Conservation (phyloP, 106 monocot genomes). For the Acanthochlamys bracteata region DNA sequence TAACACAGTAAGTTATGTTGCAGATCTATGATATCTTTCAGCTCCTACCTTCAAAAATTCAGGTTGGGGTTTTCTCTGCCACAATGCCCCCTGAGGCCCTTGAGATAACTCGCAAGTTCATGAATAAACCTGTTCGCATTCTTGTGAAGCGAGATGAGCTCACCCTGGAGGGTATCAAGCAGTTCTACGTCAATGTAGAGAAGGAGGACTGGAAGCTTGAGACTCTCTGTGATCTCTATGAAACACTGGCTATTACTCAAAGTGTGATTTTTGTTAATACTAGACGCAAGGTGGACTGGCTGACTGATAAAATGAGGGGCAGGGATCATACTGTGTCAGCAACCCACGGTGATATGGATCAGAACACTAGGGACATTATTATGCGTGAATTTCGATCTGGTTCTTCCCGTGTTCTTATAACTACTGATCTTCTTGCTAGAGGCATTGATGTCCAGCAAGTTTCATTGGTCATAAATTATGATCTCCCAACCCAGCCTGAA, state of each 20-base stretch:
- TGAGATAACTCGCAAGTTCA: constrained; percentile 30
- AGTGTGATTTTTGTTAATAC: constrained; percentile 45
- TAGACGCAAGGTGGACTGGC: constrained; percentile 38
- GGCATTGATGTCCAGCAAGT: constrained; percentile 42
- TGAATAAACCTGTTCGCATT: constrained; percentile 31
- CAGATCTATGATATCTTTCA: constrained; percentile 29
- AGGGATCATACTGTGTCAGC: constrained; percentile 31
- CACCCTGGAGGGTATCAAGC: constrained; percentile 50
- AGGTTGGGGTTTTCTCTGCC: constrained; percentile 26
- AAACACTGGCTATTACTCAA: constrained; percentile 32
- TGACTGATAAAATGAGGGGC: constrained; percentile 42
- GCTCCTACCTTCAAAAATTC: constrained; percentile 23
- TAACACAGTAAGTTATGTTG: neutral
- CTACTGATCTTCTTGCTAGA: constrained; percentile 30
- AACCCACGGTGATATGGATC: constrained; percentile 19
- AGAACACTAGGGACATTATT: constrained; percentile 35
- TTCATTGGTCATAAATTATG: constrained; percentile 39
- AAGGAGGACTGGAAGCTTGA: constrained; percentile 50
- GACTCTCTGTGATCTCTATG: constrained; percentile 40
- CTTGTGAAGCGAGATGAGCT: constrained; percentile 54
- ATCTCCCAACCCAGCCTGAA: constrained; percentile 35
- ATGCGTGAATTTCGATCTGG: constrained; percentile 38
- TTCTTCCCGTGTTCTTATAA: constrained; percentile 31
- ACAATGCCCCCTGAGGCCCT: constrained; percentile 30
- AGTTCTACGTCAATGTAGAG: constrained; percentile 47